Evolutionary conservation across 148 eudicot species (phyloP).

Genomic region (Amaranthus palmeri): DNA sequence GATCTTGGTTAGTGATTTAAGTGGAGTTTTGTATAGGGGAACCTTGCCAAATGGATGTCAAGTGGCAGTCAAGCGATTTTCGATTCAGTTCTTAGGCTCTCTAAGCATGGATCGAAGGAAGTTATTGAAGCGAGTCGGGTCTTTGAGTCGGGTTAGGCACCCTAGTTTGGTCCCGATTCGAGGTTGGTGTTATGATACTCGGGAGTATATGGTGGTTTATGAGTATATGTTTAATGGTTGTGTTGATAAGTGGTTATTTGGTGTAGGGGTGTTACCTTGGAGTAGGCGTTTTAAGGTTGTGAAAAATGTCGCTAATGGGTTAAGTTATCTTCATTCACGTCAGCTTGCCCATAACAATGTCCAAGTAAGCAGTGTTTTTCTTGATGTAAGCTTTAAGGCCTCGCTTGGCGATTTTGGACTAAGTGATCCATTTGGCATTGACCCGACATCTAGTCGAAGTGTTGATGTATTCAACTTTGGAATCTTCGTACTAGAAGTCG

Average conservation of each 20-base stretch:
- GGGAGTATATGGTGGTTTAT: slow-evolving; percentile 53
- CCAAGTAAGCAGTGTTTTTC: slow-evolving; percentile 57
- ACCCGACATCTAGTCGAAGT: slow-evolving; percentile 42
- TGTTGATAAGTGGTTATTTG: slow-evolving; percentile 72
- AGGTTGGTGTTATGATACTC: slow-evolving; percentile 67
- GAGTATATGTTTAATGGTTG: slow-evolving; percentile 70
- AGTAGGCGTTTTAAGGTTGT: slow-evolving; percentile 61
- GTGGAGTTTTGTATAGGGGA: slow-evolving; percentile 54
- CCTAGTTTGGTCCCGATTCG: slow-evolving; percentile 61
- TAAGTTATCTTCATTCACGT: slow-evolving; percentile 53
- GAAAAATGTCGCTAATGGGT: slow-evolving; percentile 53
- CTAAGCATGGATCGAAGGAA: slow-evolving; percentile 35
- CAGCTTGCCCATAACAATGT: slow-evolving; percentile 69
- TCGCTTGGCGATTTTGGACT: slow-evolving; percentile 66
- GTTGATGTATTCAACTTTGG: slow-evolving; percentile 73
- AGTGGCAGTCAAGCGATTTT: slow-evolving; percentile 63
- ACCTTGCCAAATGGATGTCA: slow-evolving; percentile 46
- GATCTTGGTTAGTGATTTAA: slow-evolving; percentile 44
- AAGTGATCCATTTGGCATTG: slow-evolving; percentile 45
- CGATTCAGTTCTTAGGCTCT: slow-evolving; percentile 33
- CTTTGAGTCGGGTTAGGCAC: slow-evolving; percentile 52
- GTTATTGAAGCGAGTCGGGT: slow-evolving; percentile 42
- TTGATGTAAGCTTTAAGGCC: slow-evolving; percentile 69
- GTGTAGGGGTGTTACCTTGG: slow-evolving; percentile 79
- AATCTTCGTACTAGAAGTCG: slow-evolving; percentile 50